Base-by-base conservation (phyloP, 306 rosid genomes). In the Abrus pulchellus region DNA sequence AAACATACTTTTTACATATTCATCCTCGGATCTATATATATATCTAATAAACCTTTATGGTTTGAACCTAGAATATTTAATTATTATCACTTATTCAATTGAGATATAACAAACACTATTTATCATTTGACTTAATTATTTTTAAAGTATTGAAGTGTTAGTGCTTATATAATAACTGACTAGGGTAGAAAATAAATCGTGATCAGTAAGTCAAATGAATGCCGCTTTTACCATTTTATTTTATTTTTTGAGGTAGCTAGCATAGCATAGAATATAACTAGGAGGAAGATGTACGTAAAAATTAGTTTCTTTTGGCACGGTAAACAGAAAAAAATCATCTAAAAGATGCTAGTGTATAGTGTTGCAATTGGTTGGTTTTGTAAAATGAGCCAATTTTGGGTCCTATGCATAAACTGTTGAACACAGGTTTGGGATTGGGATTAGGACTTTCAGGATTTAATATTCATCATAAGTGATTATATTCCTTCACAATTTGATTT, bases 401-500 rank as follows among this genome's bases (percentile, higher is more conserved):
- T 55, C 57, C 13, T 7, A 3, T 27, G 14, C 59, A 8, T 30
- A 20, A 79, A 44, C 14, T 10, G 4, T 44, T 44, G 4, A 44
- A 68, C 3, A 12, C 36, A 29, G 9, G 20, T 4, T 30, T 79
- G 1, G 40, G 74, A 30, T 13, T 54, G 56, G 4, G 45, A 75
- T 44, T 74, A 36, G 11, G 55, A 12, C 29, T 67, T 14, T 9
- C n/a, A 72, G 11, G 5, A 53, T 72, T 13, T 9, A 64, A 36
- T 68, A 56, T 7, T 9, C 6, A 36, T 5, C 6, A 36, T 5
- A 10, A 60, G 70, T 76, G 90, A 38, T 62, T 72, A 49, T 48
- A 77, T 63, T 77, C 59, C 74, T 47, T 67, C 64, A 30, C 74
- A 59, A 5, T 5, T 20, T 71, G 80, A 77, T 85, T 83, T 62